These are phyloP conservation scores for Fusarium sp. DNA, from an alignment of 2,329 filamentous ascomycete species.

Conservation along the genomic window DNA sequence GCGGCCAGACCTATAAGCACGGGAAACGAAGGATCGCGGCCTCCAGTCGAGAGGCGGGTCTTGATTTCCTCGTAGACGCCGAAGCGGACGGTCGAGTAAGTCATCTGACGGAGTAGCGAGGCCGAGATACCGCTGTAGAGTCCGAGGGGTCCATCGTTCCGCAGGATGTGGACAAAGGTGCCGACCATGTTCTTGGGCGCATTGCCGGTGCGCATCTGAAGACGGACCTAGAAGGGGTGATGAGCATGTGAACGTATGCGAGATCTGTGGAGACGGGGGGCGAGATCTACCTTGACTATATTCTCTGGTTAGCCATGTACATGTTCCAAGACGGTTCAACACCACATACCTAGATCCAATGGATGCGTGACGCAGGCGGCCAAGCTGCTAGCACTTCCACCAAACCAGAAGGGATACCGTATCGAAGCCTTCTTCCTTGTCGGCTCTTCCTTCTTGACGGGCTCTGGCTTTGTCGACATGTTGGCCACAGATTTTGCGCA, in stretches of 20 bases:
- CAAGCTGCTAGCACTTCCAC: conserved; percentile 92
- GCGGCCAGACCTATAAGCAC: conserved; percentile 87
- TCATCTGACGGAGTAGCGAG: conserved; percentile 91
- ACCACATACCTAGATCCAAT: conserved; percentile 82
- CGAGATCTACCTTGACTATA: conserved; percentile 61
- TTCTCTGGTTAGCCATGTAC: conserved; percentile 2
- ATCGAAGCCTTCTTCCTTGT: conserved; percentile 57
- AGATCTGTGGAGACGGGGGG: not conserved
- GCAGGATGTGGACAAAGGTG: conserved; percentile 86
- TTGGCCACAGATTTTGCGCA: conserved; percentile 32
- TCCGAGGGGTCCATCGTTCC: conserved; percentile 79
- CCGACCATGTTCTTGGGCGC: conserved; percentile 84
- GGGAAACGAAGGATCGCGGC: conserved; percentile 72
- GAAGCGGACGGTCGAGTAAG: conserved; percentile 96
- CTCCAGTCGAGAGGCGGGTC: conserved; percentile 50
- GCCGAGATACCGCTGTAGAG: conserved; percentile 94
- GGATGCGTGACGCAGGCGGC: conserved; percentile 94
- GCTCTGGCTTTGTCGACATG: conserved; percentile 4
- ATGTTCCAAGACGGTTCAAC: not conserved
- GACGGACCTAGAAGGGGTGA: conserved; percentile 72
- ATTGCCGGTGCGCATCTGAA: conserved; percentile 85
- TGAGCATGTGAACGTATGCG: conserved; percentile 23
- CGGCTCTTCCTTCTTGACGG: conserved; percentile 38
- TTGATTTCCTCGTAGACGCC: conserved; percentile 97
- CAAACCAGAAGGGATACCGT: conserved; percentile 92